These are phyloP conservation scores for Penstemon davidsonii DNA, from an alignment of 257 asterid species.

Conservation along the genomic window DNA sequence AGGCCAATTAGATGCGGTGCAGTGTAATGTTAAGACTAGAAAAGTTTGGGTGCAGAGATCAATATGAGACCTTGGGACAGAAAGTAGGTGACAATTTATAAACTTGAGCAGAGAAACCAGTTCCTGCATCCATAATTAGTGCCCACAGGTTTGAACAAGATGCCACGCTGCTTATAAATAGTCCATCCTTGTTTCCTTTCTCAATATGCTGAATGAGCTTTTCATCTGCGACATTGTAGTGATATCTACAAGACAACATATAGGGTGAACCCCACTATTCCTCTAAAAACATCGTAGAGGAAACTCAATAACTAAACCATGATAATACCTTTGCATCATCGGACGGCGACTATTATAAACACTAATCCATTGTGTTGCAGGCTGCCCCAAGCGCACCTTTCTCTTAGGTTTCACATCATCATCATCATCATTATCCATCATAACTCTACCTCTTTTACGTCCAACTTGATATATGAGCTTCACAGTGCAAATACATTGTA, in stretches of 20 bases:
- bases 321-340: slow-evolving; percentile 56
- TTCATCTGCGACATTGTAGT: slow-evolving; percentile 51
- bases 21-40: background rate
- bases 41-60: background rate
- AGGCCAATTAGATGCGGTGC: no score
- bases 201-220: slow-evolving; percentile 53
- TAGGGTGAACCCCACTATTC: slow-evolving; percentile 2
- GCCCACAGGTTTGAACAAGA: slow-evolving; percentile 61
- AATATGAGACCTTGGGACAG: slow-evolving; percentile 6
- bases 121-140: slow-evolving; percentile 65
- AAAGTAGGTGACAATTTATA: slow-evolving; percentile 42
- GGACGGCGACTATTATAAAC: slow-evolving; percentile 62
- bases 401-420: slow-evolving; percentile 54
- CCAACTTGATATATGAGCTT: slow-evolving; percentile 58
- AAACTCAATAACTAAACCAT: background rate
- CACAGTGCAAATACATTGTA: slow-evolving; percentile 2
- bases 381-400: slow-evolving; percentile 59
- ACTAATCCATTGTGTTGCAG: slow-evolving; percentile 66
- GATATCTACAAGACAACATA: slow-evolving; percentile 42
- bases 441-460: slow-evolving; percentile 52
- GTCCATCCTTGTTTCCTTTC: slow-evolving; percentile 56
- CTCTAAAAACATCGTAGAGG: slow-evolving; percentile 12
- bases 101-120: slow-evolving; percentile 54
- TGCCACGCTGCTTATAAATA: slow-evolving; percentile 55
- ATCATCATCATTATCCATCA: slow-evolving; percentile 50